A percentile compares a stretch with the other conserved stretches of the same genome.
Conservation (phyloP, 768 basidiomycete species). For the Boletus eberwhitei region DNA sequence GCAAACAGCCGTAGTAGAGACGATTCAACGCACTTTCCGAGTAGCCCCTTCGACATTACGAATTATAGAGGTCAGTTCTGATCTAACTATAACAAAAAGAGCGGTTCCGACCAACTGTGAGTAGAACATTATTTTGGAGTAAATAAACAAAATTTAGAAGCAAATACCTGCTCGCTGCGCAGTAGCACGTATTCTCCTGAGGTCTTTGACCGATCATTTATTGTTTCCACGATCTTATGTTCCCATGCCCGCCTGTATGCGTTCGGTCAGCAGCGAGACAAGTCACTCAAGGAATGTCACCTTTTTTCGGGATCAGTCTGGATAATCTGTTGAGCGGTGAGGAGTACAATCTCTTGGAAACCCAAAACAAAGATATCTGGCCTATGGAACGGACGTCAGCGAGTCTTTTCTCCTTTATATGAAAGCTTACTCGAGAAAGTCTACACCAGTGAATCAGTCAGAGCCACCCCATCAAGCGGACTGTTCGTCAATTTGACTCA, state of each 20-base stretch:
- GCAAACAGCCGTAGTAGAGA: not conserved
- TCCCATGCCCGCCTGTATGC: constrained; percentile 82
- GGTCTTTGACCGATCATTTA: constrained; percentile 67
- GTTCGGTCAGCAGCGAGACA: not conserved
- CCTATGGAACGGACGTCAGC: constrained; percentile 35
- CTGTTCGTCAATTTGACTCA: constrained; percentile 36
- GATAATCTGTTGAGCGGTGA: constrained; percentile 96
- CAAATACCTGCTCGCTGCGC: constrained; percentile 82
- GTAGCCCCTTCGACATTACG: constrained; percentile 90
- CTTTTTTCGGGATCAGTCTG: constrained; percentile 93
- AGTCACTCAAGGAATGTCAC: constrained; percentile 34
- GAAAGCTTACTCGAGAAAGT: constrained; percentile 17
- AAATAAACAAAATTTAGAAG: not conserved
- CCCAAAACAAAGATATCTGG: constrained; percentile 90
- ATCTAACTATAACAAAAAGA: constrained; percentile 78
- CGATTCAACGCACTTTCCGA: constrained; percentile 63
- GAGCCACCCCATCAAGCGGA: not conserved
- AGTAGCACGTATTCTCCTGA: constrained; percentile 77
- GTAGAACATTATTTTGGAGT: not conserved
- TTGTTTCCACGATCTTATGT: constrained; percentile 69
- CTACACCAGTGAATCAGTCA: constrained; percentile 11
- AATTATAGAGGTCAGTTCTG: constrained; percentile 71
- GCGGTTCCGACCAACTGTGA: constrained; percentile 91
- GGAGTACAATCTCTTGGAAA: constrained; percentile 96
- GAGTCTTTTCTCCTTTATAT: constrained; percentile 21